Evolutionary conservation across 768 basidiomycete species (phyloP).

Genomic region (Mycena pura): DNA sequence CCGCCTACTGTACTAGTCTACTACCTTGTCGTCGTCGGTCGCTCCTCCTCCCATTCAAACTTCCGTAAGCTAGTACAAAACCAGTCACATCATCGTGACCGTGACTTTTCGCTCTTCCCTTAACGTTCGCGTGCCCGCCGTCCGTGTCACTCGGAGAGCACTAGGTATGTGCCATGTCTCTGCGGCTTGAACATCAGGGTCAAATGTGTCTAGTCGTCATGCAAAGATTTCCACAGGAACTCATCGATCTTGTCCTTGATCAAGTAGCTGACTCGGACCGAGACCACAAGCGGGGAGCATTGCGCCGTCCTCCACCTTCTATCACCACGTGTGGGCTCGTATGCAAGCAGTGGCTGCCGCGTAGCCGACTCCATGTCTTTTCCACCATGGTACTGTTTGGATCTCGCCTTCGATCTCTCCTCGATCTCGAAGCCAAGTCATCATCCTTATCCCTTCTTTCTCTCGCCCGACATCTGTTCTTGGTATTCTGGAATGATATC

Average conservation of each 20-base stretch:
- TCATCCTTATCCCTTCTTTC: constrained; percentile 1
- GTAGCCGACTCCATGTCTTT: neutral
- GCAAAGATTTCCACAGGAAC: neutral
- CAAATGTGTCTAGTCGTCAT: neutral
- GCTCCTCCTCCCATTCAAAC: too few species aligned
- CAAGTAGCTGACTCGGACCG: neutral
- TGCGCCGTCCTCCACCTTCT: neutral
- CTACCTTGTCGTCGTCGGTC: too few species aligned
- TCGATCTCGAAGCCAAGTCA: neutral
- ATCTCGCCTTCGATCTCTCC: constrained; percentile 1
- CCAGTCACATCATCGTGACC: too few species aligned
- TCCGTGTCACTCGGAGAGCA: too few species aligned
- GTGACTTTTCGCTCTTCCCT: too few species aligned
- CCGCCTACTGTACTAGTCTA: too few species aligned
- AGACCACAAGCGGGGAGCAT: neutral
- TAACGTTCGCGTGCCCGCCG: too few species aligned
- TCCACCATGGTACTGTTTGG: neutral
- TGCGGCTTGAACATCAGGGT: constrained; percentile 2
- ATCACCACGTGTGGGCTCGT: neutral
- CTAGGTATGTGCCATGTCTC: constrained; percentile 2
- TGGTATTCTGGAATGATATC: neutral
- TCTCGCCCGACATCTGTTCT: neutral
- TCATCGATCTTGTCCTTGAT: constrained; percentile 2
- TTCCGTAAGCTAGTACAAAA: too few species aligned
- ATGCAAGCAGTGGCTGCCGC: constrained; percentile 2